Evolutionary conservation across 257 asterid species (phyloP).

Genomic region (Sherardia arvensis): DNA sequence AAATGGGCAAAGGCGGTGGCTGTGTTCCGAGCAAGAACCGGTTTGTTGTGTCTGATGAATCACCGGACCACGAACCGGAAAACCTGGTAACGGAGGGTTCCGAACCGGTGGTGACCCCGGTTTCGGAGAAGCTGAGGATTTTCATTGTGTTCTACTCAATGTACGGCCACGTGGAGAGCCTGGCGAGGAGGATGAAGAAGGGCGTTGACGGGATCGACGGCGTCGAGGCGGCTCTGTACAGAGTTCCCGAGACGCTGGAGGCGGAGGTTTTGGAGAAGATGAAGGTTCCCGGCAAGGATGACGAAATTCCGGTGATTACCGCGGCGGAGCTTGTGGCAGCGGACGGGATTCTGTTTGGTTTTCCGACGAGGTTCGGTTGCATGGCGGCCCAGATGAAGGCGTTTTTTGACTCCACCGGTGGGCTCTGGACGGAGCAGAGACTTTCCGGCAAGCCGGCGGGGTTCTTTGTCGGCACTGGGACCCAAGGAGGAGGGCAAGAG

Average conservation of each 20-base stretch:
- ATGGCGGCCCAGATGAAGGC: slow-evolving; percentile 99
- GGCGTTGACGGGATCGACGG: slow-evolving; percentile 49
- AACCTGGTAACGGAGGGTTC: slow-evolving; percentile 14
- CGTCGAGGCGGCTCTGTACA: slow-evolving; percentile 36
- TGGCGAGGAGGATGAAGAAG: slow-evolving; percentile 42
- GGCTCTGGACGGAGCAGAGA: slow-evolving; percentile 76
- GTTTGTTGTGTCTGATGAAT: slow-evolving; percentile 9
- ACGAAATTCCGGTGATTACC: slow-evolving; percentile 45
- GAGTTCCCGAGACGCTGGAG: slow-evolving; percentile 43
- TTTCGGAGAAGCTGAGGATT: slow-evolving; percentile 25
- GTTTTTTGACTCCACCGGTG: slow-evolving; percentile 83
- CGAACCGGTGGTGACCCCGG: slow-evolving; percentile 14
- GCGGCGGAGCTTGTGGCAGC: slow-evolving; percentile 56
- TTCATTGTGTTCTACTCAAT: slow-evolving; percentile 49
- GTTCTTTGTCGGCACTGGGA: slow-evolving; percentile 91
- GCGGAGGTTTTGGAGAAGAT: slow-evolving; percentile 36
- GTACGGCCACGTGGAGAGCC: slow-evolving; percentile 47
- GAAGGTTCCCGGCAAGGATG: slow-evolving; percentile 72
- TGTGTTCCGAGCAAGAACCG: slow-evolving; percentile 45
- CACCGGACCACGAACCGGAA: slow-evolving; percentile 16
- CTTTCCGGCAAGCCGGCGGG: slow-evolving; percentile 97
- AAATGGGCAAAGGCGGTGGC: slow-evolving; percentile 69
- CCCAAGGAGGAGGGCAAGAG: slow-evolving; percentile 99
- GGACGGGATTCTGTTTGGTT: slow-evolving; percentile 82
- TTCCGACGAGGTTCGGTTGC: slow-evolving; percentile 84